phyloP scores from a whole-genome alignment of 805 yeast species.

The Monosporozyma siamensis region DNA sequence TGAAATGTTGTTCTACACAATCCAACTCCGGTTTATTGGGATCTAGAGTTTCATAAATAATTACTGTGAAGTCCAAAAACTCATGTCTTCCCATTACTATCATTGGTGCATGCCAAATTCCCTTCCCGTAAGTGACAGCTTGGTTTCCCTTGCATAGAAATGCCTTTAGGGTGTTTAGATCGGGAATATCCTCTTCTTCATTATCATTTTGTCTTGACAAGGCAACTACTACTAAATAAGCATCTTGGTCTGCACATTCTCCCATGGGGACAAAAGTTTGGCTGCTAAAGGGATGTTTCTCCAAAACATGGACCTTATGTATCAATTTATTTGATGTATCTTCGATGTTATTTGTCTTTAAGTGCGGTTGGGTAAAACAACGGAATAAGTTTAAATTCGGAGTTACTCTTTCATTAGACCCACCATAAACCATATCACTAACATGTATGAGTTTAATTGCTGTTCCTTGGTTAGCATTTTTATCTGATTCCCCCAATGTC shows the following conservation, averaged over 20 bases:
- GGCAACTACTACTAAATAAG: constrained; percentile 80
- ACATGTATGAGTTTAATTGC: constrained; percentile 71
- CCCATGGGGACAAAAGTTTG: constrained; percentile 95
- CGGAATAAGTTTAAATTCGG: constrained; percentile 81
- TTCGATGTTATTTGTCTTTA: constrained; percentile 28
- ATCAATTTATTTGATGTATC: constrained; percentile 3
- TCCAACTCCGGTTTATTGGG: constrained; percentile 49
- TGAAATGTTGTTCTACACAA: constrained; percentile 66
- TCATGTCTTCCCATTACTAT: constrained; percentile 52
- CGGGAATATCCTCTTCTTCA: constrained; percentile 45
- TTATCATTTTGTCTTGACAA: constrained; percentile 28
- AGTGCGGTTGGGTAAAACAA: constrained; percentile 65
- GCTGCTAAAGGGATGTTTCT: constrained; percentile 81
- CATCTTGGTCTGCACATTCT: constrained; percentile 38
- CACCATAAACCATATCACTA: constrained; percentile 48
- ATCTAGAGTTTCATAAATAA: constrained; percentile 76
- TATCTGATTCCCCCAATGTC: constrained; percentile 25
- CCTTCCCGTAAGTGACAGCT: constrained; percentile 76
- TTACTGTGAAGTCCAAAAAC: constrained; percentile 73
- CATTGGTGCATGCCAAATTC: constrained; percentile 95
- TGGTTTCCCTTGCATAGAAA: constrained; percentile 75
- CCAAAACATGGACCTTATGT: constrained; percentile 61
- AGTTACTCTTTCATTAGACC: constrained; percentile 11
- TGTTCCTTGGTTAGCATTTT: constrained; percentile 85
- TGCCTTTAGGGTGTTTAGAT: constrained; percentile 50